Conservation (phyloP, 78 protist species). For the Planoprotostelium fungivorum region DNA sequence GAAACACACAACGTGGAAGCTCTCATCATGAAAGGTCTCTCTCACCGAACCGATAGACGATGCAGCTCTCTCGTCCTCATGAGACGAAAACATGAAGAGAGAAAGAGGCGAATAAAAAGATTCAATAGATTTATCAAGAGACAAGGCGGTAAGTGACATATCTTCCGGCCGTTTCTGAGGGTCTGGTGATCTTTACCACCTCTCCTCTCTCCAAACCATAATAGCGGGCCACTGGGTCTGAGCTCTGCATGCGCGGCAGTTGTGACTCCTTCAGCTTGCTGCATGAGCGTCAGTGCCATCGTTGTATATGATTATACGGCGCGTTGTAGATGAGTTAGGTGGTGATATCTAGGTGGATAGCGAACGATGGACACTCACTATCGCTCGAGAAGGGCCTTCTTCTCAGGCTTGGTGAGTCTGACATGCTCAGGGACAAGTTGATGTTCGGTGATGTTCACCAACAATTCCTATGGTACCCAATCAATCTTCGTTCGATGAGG, state of each 20-base stretch:
- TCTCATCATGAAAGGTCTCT: too few species aligned
- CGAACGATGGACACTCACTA: slow-evolving; percentile 27
- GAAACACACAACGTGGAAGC: too few species aligned
- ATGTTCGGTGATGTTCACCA: slow-evolving; percentile 93
- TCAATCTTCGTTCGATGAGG: not conserved
- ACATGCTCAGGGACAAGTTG: slow-evolving; percentile 85
- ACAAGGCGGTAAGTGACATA: slow-evolving; percentile 89
- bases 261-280: slow-evolving; percentile 80
- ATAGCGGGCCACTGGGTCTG: slow-evolving; percentile 88
- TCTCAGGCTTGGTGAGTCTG: slow-evolving; percentile 51
- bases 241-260: slow-evolving; percentile 84
- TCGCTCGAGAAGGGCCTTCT: slow-evolving; percentile 37
- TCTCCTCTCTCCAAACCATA: slow-evolving; percentile 82
- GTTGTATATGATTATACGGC: not conserved
- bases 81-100: too few species aligned
- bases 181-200: slow-evolving; percentile 85
- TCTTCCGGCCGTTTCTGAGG: slow-evolving; percentile 93
- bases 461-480: slow-evolving; percentile 40
- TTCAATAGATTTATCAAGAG: slow-evolving; percentile 14
- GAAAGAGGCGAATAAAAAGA: too few species aligned
- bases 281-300: not conserved
- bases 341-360: slow-evolving; percentile 5
- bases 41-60: too few species aligned
- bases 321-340: not conserved
- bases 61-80: too few species aligned